Evolutionary conservation across 768 basidiomycete species (phyloP), one percentile per base, ranked within the genome.

Genomic region (Dioszegia aurantiaca): DNA sequence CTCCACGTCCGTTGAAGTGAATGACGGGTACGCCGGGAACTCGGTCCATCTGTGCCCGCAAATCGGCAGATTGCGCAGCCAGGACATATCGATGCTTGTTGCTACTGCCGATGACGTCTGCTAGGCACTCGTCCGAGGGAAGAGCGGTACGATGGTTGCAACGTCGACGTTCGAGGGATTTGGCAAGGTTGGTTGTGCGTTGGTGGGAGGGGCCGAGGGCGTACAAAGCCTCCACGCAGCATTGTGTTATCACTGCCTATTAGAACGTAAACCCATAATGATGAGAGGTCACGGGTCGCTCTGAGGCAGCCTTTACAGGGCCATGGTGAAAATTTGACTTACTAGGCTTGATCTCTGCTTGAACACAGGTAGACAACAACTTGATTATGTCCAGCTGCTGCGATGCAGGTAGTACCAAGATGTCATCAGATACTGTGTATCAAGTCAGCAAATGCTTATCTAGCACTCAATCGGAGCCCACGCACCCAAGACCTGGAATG

Each of bases 71-170:
- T 73, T 94, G 90, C 0, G 89, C 85, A 24, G 90, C 90, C 53
- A 97, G 79, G 28, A 90, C 85, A 77, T 98, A 98, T 41, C 92
- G 86, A 77, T 95, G 90, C 74, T 89, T 89, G 72, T 99, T 99
- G 26, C 83, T 81, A 9, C 58, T 42, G 3, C 77, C 77, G 45
- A 95, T 81, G 44, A 98, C 86, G 59, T 83, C 83, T 4, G 79
- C 69, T 27, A 99, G 79, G 75, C 95, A 99, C 17, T 91, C 90
- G 46, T 88, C 85, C 28, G 87, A 87, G 16, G 66, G 65, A 31
- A 97, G 87, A n/a, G 87, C 80, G 67, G 92, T 88, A 61, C 85
- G 82, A 74, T 99, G 95, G 73, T 97, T 97, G 75, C 95, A 99
- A 78, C 88, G 90, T 63, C 95, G 77, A 56, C 94, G 82, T 78